phyloP scores from a whole-genome alignment of 2,329 filamentous ascomycete genomes.

The Ophiosphaerella herpotricha region DNA sequence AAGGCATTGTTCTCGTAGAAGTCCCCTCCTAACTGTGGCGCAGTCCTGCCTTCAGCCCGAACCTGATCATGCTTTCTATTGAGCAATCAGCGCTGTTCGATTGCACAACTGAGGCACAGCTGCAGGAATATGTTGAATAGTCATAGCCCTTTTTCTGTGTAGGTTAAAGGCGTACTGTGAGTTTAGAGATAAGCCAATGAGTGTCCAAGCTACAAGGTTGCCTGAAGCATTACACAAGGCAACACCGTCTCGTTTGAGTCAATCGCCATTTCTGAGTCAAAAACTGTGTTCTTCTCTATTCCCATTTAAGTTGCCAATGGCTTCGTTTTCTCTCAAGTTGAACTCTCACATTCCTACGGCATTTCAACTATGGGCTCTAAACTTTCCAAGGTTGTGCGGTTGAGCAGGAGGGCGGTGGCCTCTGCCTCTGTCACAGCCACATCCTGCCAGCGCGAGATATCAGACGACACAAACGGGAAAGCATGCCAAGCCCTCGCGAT shows the following conservation, averaged over 20 bases:
- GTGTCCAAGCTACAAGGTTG: conserved; percentile 21
- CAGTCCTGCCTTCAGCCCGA: neutral
- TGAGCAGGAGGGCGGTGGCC: conserved; percentile 22
- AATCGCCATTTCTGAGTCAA: conserved; percentile 25
- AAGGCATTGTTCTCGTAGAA: too few relatives aligned
- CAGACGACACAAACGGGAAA: conserved; percentile 11
- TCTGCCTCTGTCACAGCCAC: conserved; percentile 18
- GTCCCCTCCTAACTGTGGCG: neutral
- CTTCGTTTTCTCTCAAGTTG: neutral
- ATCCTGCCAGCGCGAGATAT: conserved; percentile 8
- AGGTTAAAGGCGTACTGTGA: conserved; percentile 3
- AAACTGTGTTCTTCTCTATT: neutral
- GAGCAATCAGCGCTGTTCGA: conserved; percentile 3
- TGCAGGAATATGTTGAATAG: neutral
- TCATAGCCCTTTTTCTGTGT: neutral
- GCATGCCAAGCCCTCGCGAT: conserved; percentile 12
- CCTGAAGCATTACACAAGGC: conserved; percentile 26
- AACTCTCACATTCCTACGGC: neutral
- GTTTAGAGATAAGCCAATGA: conserved; percentile 21
- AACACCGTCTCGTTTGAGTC: conserved; percentile 32
- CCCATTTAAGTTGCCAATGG: conserved; percentile 4
- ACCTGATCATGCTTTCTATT: neutral
- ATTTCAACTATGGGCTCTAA: conserved; percentile 32
- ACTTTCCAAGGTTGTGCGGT: conserved; percentile 27
- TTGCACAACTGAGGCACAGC: neutral